phyloP scores from a whole-genome alignment of 176 grass and related monocot genomes.

The Zoysia japonica region DNA sequence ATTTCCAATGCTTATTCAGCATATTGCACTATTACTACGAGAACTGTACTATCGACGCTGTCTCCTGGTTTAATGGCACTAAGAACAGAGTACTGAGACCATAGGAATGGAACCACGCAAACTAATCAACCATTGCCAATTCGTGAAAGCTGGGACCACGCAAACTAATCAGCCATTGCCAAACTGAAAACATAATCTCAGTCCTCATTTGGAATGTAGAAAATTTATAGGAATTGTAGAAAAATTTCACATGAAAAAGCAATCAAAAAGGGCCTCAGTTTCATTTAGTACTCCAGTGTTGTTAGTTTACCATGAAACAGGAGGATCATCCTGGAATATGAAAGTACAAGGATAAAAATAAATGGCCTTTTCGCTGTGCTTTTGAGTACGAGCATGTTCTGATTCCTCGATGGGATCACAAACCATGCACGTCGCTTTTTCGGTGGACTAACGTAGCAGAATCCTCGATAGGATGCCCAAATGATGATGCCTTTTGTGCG shows the following conservation, averaged over 20 bases:
- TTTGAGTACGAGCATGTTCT: not conserved
- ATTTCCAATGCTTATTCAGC: constrained; percentile 15
- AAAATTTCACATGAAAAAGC: too few relatives aligned
- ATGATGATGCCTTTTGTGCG: constrained; percentile 41
- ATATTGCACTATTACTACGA: not conserved
- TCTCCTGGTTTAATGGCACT: not conserved
- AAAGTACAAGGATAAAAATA: constrained; percentile 17
- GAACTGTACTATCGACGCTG: not conserved
- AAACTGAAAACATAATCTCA: not conserved
- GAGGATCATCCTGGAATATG: not conserved
- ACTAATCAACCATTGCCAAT: not conserved
- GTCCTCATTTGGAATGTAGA: too few relatives aligned
- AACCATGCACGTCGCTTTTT: constrained; percentile 21
- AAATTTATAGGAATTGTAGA: too few relatives aligned
- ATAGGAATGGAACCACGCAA: constrained; percentile 5
- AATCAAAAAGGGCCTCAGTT: not conserved
- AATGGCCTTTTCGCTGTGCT: constrained; percentile 13
- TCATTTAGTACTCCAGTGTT: not conserved
- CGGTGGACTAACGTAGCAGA: constrained; percentile 35
- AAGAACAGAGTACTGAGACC: not conserved
- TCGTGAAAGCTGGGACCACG: not conserved
- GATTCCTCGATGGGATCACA: constrained; percentile 34
- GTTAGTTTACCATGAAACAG: not conserved
- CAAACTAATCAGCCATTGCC: not conserved
- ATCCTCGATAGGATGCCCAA: constrained; percentile 28